phyloP scores from a whole-genome alignment of 23 red algal species.

The Gracilaria caudata region DNA sequence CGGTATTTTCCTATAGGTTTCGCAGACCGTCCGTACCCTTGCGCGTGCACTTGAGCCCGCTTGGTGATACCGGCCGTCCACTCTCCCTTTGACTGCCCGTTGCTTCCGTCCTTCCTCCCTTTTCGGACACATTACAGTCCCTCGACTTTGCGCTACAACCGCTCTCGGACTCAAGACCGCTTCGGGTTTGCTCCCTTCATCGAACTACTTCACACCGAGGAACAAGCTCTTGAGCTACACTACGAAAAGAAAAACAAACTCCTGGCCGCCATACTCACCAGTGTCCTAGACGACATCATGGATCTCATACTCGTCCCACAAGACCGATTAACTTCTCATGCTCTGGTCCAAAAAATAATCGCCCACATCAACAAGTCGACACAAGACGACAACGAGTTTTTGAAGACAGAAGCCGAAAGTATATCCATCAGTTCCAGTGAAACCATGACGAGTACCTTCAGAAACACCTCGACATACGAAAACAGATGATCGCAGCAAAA shows the following conservation, averaged over 20 bases:
- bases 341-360: not conserved
- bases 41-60: no score
- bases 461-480: not conserved
- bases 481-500: constrained; percentile 13
- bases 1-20: no score
- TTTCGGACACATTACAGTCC: no score
- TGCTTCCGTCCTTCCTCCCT: no score
- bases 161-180: no score
- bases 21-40: no score
- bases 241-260: no score
- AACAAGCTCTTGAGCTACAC: not conserved
- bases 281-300: not conserved
- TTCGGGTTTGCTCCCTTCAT: no score
- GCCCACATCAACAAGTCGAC: not conserved
- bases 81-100: no score
- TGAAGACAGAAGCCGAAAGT: not conserved
- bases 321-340: not conserved
- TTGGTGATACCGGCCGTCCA: no score
- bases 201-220: no score
- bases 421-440: not conserved
- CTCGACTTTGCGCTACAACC: no score
- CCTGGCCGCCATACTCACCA: not conserved
- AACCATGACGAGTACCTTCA: not conserved
- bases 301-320: not conserved
- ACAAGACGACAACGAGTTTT: not conserved